These are phyloP conservation scores for Byssothecium circinans DNA, from an alignment of 2,329 filamentous ascomycete species.

Conservation along the genomic window DNA sequence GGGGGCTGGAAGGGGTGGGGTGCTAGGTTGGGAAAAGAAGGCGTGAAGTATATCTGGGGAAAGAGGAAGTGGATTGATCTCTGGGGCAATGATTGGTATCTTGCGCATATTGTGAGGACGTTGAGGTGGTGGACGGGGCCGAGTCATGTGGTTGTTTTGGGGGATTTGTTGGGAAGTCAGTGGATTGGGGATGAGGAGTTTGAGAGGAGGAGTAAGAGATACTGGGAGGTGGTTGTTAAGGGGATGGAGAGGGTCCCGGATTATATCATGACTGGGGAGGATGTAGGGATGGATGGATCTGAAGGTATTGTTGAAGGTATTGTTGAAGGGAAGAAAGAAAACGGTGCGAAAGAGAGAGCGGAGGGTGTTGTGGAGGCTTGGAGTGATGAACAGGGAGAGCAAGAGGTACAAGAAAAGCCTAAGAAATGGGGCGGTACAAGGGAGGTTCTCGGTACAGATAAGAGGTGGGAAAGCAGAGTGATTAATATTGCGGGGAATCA, in stretches of 20 bases:
- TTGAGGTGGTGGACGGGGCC: slow-evolving; percentile 82
- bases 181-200: slow-evolving; percentile 93
- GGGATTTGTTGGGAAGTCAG: slow-evolving; percentile 90
- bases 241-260: slow-evolving; percentile 64
- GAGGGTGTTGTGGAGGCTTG: slow-evolving; percentile 26
- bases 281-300: neutral
- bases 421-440: slow-evolving; percentile 28
- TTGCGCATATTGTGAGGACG: slow-evolving; percentile 87
- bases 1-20: slow-evolving; percentile 7
- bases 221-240: slow-evolving; percentile 79
- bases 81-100: slow-evolving; percentile 90
- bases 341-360: slow-evolving; percentile 19
- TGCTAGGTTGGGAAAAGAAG: slow-evolving; percentile 55
- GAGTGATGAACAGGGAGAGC: slow-evolving; percentile 11
- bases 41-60: slow-evolving; percentile 66
- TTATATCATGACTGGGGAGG: slow-evolving; percentile 22
- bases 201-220: slow-evolving; percentile 68
- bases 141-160: slow-evolving; percentile 85
- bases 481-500: slow-evolving; percentile 95
- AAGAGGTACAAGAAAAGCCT: slow-evolving; percentile 12
- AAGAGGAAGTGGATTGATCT: slow-evolving; percentile 82
- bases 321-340: neutral
- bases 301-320: slow-evolving; percentile 17
- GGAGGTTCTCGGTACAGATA: slow-evolving; percentile 49
- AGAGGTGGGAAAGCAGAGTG: slow-evolving; percentile 71